phyloP scores from a whole-genome alignment of 306 rosid species.

The Prunus mongolica region DNA sequence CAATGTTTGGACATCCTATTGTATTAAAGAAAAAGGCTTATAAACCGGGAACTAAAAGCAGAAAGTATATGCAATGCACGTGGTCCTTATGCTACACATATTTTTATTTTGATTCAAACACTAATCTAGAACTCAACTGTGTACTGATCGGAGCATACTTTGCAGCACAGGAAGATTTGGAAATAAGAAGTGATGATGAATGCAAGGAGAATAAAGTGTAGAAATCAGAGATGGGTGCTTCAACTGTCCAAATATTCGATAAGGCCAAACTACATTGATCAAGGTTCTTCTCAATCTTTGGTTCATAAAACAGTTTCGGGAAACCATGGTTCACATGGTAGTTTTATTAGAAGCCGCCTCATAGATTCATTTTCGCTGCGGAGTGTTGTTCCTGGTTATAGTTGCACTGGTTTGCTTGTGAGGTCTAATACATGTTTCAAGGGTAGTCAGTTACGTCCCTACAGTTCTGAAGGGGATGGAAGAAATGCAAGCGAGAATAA shows the following conservation, averaged over 20 bases:
- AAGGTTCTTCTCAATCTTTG: conserved; percentile 39
- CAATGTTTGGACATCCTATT: neutral
- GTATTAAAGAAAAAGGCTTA: neutral
- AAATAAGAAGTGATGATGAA: conserved; percentile 52
- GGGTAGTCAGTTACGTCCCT: conserved; percentile 45
- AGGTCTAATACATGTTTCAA: conserved; percentile 30
- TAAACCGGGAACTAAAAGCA: neutral
- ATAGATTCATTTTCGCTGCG: conserved; percentile 32
- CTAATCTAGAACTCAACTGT: neutral
- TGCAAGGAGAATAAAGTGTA: conserved; percentile 63
- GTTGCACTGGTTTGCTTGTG: conserved; percentile 29
- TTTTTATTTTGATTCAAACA: neutral
- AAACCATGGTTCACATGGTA: conserved; percentile 33
- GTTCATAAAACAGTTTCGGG: conserved; percentile 23
- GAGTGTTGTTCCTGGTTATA: conserved; percentile 30
- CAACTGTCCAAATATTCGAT: conserved; percentile 51
- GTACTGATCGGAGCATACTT: conserved; percentile 27
- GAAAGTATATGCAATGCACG: neutral
- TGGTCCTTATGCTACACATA: neutral
- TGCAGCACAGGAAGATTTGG: conserved; percentile 21
- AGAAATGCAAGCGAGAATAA: conserved; percentile 76
- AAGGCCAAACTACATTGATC: conserved; percentile 35
- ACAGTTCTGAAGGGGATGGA: conserved; percentile 87
- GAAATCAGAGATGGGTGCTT: conserved; percentile 63
- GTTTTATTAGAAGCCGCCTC: conserved; percentile 40